A percentile compares a stretch with the other conserved stretches of the same genome.
These are phyloP conservation scores for Tolypocladium sp. DNA, from an alignment of 2,329 filamentous ascomycete species.

Conservation along the genomic window DNA sequence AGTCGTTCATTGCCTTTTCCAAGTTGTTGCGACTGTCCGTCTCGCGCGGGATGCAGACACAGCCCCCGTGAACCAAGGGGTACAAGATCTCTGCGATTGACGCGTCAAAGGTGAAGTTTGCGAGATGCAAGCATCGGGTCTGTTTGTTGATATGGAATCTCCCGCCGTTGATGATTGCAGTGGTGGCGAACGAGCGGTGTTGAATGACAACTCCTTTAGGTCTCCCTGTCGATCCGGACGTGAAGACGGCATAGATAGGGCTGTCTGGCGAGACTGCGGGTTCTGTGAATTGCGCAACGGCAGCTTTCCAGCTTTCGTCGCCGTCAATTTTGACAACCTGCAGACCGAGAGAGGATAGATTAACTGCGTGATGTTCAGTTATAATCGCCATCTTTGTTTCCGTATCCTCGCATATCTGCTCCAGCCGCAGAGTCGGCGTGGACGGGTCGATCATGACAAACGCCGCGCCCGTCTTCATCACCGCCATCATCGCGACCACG, in stretches of 20 bases:
- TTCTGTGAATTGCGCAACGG: neutral
- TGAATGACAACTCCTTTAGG: constrained; percentile 28
- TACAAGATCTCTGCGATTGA: constrained; percentile 7
- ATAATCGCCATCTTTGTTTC: constrained; percentile 1
- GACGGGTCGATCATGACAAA: constrained; percentile 19
- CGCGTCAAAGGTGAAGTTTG: constrained; percentile 10
- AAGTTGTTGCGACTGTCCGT: constrained; percentile 3
- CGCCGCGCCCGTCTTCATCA: constrained; percentile 19
- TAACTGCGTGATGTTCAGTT: neutral
- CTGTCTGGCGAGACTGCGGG: constrained; percentile 1
- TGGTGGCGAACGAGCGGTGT: constrained; percentile 2
- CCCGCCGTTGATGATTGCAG: neutral
- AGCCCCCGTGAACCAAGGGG: constrained; percentile 5
- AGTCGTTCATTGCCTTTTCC: constrained; percentile 3
- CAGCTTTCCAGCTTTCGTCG: neutral
- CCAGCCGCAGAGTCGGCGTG: constrained; percentile 1
- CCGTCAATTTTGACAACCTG: neutral
- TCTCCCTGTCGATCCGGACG: constrained; percentile 40
- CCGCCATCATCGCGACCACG: neutral
- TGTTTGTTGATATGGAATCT: neutral
- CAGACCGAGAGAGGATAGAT: neutral
- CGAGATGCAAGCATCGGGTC: constrained; percentile 3
- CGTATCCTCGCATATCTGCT: constrained; percentile 1
- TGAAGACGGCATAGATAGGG: constrained; percentile 33
- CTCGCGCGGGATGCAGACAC: constrained; percentile 10